Percentiles rank a stretch among this genome's conserved stretches.
Conservation (phyloP, 139 green algal species). For the Chlorella sp. region DNA sequence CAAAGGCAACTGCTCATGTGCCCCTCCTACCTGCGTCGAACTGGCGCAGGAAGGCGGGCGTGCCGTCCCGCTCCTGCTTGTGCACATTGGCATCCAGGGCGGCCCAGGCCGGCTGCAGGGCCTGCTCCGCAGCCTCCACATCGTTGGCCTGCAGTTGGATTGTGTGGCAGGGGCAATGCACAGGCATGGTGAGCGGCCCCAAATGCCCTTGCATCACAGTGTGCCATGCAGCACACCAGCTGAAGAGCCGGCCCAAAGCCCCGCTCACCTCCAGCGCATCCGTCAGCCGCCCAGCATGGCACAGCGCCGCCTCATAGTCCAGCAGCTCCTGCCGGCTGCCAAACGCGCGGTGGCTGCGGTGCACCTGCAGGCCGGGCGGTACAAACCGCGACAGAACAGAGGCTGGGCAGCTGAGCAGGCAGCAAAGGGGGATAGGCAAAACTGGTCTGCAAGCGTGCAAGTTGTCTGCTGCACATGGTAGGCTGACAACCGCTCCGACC, state of each 20-base stretch:
- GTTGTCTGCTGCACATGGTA: no score
- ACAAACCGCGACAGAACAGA: no score
- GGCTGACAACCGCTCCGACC: no score
- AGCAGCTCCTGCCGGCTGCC: conserved; percentile 62
- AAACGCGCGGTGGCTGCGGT: conserved; percentile 51
- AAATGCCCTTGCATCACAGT: no score
- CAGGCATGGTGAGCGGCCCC: no score
- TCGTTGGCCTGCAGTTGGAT: conserved; percentile 42
- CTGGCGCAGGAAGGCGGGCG: conserved; percentile 12
- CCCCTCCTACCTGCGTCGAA: not conserved
- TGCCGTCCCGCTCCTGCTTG: conserved; percentile 36
- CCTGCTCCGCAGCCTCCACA: conserved; percentile 38
- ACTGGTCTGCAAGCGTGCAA: no score
- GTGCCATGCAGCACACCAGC: no score
- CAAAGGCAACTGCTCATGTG: not conserved
- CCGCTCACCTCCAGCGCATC: conserved; percentile 60
- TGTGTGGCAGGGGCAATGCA: no score
- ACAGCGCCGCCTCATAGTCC: conserved; percentile 79
- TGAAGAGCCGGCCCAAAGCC: no score
- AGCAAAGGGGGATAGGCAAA: no score
- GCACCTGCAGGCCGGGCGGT: conserved; percentile 2
- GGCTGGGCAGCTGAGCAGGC: no score
- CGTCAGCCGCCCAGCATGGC: conserved; percentile 60
- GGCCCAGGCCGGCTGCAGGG: conserved; percentile 45
- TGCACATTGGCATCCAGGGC: conserved; percentile 39